Percentiles rank a stretch among this genome's conserved stretches.
Conservation (phyloP, 441 rosid species). For the Pelargonium fulgidum region DNA sequence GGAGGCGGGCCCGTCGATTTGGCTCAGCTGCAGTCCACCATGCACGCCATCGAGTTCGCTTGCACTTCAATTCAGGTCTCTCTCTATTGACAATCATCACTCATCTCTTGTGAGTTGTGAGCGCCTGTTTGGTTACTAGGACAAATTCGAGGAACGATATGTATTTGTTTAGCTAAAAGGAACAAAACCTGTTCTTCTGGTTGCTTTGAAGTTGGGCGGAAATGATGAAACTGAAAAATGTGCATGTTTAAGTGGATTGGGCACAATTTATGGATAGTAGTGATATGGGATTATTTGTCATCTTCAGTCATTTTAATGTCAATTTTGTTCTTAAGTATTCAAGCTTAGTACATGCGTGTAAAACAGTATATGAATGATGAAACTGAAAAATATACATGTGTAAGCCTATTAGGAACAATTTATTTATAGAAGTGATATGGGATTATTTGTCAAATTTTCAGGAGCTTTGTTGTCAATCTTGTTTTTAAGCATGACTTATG, state of each 20-base stretch:
- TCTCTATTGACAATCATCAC: neutral
- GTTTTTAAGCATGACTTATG: neutral
- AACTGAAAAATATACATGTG: neutral
- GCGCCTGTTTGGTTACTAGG: slow-evolving; percentile 9
- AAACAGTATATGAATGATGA: neutral
- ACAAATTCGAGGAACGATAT: neutral
- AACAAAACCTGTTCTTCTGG: neutral
- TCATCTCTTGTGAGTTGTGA: neutral
- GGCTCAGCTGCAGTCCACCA: slow-evolving; percentile 70
- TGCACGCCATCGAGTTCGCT: slow-evolving; percentile 91
- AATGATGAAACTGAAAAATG: neutral
- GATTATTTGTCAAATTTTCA: neutral
- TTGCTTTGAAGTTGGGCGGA: slow-evolving; percentile 4
- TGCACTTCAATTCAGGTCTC: slow-evolving; percentile 83
- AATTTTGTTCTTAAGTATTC: neutral
- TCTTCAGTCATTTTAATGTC: neutral
- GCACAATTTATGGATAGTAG: neutral
- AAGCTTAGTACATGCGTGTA: neutral
- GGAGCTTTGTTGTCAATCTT: neutral
- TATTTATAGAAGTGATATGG: neutral
- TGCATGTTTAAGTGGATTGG: neutral
- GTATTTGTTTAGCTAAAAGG: neutral
- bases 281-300: neutral
- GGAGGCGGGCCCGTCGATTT: slow-evolving; percentile 42
- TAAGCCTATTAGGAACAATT: neutral